Base-by-base conservation (phyloP, 495 filamentous ascomycete species). In the Pyronema domesticum region DNA sequence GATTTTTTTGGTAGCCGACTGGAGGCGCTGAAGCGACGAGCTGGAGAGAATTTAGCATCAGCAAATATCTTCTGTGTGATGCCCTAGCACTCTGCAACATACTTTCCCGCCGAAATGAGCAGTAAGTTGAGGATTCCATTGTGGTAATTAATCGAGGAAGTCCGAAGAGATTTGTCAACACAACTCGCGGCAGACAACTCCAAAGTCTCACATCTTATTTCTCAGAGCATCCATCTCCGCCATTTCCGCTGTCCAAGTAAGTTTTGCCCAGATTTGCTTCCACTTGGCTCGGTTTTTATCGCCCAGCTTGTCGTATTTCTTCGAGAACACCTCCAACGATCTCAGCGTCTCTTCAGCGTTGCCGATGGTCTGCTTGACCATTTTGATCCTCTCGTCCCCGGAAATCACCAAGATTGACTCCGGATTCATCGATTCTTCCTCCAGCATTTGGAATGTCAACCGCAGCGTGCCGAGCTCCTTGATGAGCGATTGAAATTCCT, bases 21-120 rank as follows among this genome's bases (percentile, higher is more conserved):
- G 58, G 6, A 68, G 62, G 3, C 66, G 60, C 17, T 68, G 57
- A 2, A 68, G 47, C 2, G 63, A 68, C 23, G 66, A 64, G 47
- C 58, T 62, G 18, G 10, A 39, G 7, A 1, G 37, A 4, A 8
- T 1, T 30, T 42, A n/a, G n/a, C 0, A 7, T 60, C 6, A 60
- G 53, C n/a, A 9, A 10, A n/a, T n/a, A n/a, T n/a, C 10, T 7
- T 46, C 10, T 7, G 18, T 8, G 14, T 8, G 7, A 17, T 17
- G 15, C 7, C 18, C 43, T 17, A 17, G 43, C 18, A 7, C 10
- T 8, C 7, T 10, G 7, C 14, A 23, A 14, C 54, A 49, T 11
- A 63, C 55, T 68, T 66, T 8, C 61, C 59, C 7, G 54, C 52
- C 1, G 61, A 65, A 10, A 52, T 64, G 13, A 68, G 44, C 5